phyloP scores from a whole-genome alignment of 225 moss, liverwort and hornwort genomes.

The Marchantia paleacea region DNA sequence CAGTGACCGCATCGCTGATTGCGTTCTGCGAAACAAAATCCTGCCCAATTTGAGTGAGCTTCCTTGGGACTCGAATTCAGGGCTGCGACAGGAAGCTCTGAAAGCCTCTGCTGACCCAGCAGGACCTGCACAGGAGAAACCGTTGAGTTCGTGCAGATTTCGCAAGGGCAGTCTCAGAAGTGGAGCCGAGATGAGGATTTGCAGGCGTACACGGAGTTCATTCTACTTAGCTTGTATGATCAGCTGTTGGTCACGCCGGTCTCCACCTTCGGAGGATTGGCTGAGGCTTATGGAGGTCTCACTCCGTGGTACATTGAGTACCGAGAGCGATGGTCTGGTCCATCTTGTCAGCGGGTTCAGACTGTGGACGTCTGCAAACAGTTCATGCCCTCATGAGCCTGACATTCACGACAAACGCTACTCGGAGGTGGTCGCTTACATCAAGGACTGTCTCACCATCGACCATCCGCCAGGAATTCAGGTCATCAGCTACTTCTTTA shows the following conservation, averaged over 20 bases:
- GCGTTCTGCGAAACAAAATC: constrained; percentile 39
- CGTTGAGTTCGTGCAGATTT: constrained; percentile 49
- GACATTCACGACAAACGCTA: constrained; percentile 21
- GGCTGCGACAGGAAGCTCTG: neutral
- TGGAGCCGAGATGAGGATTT: constrained; percentile 49
- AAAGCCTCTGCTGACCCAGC: neutral
- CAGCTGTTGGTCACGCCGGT: constrained; percentile 46
- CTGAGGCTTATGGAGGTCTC: constrained; percentile 55
- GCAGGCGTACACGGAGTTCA: constrained; percentile 55
- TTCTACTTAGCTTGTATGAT: constrained; percentile 52
- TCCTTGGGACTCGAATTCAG: neutral
- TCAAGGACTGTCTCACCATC: constrained; percentile 59
- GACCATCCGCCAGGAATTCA: constrained; percentile 45
- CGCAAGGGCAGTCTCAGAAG: constrained; percentile 48
- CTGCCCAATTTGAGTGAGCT: constrained; percentile 15
- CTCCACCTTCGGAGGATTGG: constrained; percentile 60
- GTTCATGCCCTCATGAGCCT: constrained; percentile 28
- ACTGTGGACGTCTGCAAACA: constrained; percentile 27
- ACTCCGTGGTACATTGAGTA: constrained; percentile 72
- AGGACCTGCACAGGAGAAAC: constrained; percentile 20
- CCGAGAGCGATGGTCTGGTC: constrained; percentile 11
- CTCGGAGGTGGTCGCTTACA: constrained; percentile 52
- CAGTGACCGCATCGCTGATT: constrained; percentile 39
- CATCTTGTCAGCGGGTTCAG: constrained; percentile 20
- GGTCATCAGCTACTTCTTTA: constrained; percentile 32